Conservation (phyloP, 371 early-diverging fungal genomes). For the Saksenaea oblongispora region DNA sequence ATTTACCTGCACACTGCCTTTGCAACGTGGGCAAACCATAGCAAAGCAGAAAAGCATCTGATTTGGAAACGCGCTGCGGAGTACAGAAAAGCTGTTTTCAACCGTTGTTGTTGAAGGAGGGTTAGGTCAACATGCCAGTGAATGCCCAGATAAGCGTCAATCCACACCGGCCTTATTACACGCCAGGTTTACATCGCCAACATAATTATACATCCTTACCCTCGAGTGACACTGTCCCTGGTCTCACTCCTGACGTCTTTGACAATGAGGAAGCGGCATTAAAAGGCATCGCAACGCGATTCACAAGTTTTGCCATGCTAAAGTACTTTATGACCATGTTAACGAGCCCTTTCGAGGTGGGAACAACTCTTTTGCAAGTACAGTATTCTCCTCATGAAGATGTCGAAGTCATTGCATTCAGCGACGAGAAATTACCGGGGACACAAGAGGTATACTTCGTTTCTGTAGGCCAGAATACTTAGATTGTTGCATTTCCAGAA, state of each 20-base stretch:
- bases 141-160: slow-evolving; percentile 22
- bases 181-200: slow-evolving; percentile 44
- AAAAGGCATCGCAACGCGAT: slow-evolving; percentile 46
- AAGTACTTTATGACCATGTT: slow-evolving; percentile 68
- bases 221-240: slow-evolving; percentile 35
- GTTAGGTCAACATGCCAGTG: background rate
- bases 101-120: background rate
- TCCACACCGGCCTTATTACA: slow-evolving; percentile 47
- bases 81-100: background rate
- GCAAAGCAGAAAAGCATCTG: background rate
- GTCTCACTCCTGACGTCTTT: slow-evolving; percentile 25
- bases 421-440: slow-evolving; percentile 12
- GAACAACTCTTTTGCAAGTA: slow-evolving; percentile 78
- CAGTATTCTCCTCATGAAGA: slow-evolving; percentile 72
- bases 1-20: too few species aligned
- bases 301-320: slow-evolving; percentile 62
- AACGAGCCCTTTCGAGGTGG: slow-evolving; percentile 75
- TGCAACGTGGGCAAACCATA: too few species aligned
- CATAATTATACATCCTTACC: slow-evolving; percentile 48
- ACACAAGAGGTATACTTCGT: background rate
- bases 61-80: background rate
- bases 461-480: background rate
- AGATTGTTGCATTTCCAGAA: slow-evolving; percentile 3
- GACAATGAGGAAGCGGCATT: slow-evolving; percentile 20
- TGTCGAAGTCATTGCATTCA: slow-evolving; percentile 36